A percentile compares a stretch with the other conserved stretches of the same genome.
Evolutionary conservation across 768 basidiomycete genomes (phyloP).

Genomic region (Leucocoprinus leucothites): DNA sequence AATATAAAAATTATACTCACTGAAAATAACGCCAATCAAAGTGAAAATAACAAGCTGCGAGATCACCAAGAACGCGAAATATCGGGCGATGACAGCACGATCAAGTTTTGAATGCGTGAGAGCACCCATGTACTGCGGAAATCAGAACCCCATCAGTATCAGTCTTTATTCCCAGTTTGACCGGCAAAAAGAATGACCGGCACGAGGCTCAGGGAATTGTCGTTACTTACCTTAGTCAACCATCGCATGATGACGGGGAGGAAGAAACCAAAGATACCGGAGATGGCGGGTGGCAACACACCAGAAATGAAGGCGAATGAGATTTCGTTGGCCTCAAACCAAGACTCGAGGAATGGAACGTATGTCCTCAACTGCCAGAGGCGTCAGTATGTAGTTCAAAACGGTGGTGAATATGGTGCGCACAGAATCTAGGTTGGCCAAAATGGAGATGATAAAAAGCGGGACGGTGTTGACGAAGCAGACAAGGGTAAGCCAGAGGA

Average conservation of each 20-base stretch:
- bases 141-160: slow-evolving; percentile 30
- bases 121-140: slow-evolving; percentile 60
- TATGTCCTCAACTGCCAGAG: slow-evolving; percentile 52
- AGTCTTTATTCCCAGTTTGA: slow-evolving; percentile 21
- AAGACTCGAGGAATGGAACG: slow-evolving; percentile 71
- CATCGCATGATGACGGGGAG: slow-evolving; percentile 90
- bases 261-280: slow-evolving; percentile 85
- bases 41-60: slow-evolving; percentile 95
- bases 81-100: slow-evolving; percentile 87
- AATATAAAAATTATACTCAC: slow-evolving; percentile 42
- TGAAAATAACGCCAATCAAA: slow-evolving; percentile 84
- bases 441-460: slow-evolving; percentile 81
- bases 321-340: slow-evolving; percentile 58
- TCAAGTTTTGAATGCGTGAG: slow-evolving; percentile 79
- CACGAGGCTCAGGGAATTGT: not conserved
- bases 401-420: slow-evolving; percentile 20
- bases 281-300: slow-evolving; percentile 88
- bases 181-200: slow-evolving; percentile 40
- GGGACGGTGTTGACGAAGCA: slow-evolving; percentile 97
- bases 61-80: slow-evolving; percentile 92
- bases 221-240: slow-evolving; percentile 57
- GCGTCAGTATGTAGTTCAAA: not conserved
- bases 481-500: slow-evolving; percentile 68
- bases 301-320: slow-evolving; percentile 87
- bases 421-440: slow-evolving; percentile 87